Evolutionary conservation across 192 early-diverging fungal genomes (phyloP), one percentile per base, ranked within the genome.

Genomic region (Coemansia reversa): DNA sequence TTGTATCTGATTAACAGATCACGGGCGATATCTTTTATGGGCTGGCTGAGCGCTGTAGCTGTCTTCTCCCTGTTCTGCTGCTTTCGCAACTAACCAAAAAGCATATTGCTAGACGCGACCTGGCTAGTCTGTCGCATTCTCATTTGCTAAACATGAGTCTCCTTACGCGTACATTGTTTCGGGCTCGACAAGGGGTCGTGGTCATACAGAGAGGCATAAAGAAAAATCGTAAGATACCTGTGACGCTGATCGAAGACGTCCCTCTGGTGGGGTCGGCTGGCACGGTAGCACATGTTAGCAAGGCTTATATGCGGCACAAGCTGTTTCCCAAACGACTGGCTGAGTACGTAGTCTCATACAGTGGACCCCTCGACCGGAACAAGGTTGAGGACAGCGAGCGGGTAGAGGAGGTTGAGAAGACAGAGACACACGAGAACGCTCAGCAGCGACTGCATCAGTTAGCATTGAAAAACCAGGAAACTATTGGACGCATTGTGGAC

Each of bases 271-370:
- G 81, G 19, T 23, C 63, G 4, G 75, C 66, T 2, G 81, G 81
- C 42, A 30, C 66, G 0, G 67, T 73, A 19, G 66, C 75, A 24
- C 58, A 72, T 12, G 75, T 83, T 1, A 51, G 58, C 60, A 65
- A 56, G 57, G 81, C 72, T 12, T 33, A 70, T 23, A 83, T 83
- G 81, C 75, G 81, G 30, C 65, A 78, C 59, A 65, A 74, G 51
- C 64, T 83, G 50, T 83, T 65, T 47, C 81, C 81, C n/a, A 71
- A 75, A 57, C 72, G 72, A 5, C 57, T 78, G 56, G 81, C 81
- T 5, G 75, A 66, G 9, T 83, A 83, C 51, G 75, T 75, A 12
- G 23, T 65, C 29, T 25, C 33, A 47, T 67, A 65, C 42, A 58
- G n/a, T 7, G 81, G 75, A 0, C 72, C 81, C 1, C 60, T 71